phyloP scores from a whole-genome alignment of 495 filamentous ascomycete species.

The Trichoderma virens region DNA sequence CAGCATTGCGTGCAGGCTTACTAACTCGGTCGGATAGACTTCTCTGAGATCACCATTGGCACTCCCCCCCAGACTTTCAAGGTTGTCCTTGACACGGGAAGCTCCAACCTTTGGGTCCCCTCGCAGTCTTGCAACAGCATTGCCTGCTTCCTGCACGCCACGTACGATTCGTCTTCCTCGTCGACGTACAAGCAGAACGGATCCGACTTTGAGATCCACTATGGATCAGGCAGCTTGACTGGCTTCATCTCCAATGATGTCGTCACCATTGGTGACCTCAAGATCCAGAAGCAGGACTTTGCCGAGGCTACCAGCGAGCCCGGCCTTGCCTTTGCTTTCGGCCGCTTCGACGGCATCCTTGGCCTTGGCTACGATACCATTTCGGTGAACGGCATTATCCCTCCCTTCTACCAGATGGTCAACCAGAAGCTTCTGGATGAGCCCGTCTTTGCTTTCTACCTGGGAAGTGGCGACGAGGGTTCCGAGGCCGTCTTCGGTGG shows the following conservation, averaged over 20 bases:
- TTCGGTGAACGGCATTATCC: constrained; percentile 88
- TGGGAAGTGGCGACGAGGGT: constrained; percentile 63
- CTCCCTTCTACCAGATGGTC: constrained; percentile 94
- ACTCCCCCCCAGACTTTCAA: constrained; percentile 94
- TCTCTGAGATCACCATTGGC: constrained; percentile 90
- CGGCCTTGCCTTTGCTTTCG: constrained; percentile 95
- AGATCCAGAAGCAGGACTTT: constrained; percentile 80
- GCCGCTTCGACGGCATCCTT: constrained; percentile 95
- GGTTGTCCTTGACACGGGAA: constrained; percentile 96
- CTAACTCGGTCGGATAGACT: constrained; percentile 54
- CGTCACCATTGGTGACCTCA: constrained; percentile 81
- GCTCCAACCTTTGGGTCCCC: constrained; percentile 98
- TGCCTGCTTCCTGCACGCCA: constrained; percentile 94
- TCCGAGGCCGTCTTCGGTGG: constrained; percentile 92
- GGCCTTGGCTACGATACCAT: constrained; percentile 93
- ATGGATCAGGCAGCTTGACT: constrained; percentile 90
- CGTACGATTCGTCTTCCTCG: constrained; percentile 88
- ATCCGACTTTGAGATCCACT: constrained; percentile 83
- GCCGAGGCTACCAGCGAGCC: constrained; percentile 93
- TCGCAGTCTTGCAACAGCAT: constrained; percentile 87
- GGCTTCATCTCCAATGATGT: constrained; percentile 88
- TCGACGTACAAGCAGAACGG: constrained; percentile 94
- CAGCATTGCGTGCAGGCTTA: background rate
- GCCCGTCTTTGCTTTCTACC: constrained; percentile 93
- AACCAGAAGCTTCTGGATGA: constrained; percentile 85